Conservation (phyloP, 768 basidiomycete genomes). For the Suillus americanus region DNA sequence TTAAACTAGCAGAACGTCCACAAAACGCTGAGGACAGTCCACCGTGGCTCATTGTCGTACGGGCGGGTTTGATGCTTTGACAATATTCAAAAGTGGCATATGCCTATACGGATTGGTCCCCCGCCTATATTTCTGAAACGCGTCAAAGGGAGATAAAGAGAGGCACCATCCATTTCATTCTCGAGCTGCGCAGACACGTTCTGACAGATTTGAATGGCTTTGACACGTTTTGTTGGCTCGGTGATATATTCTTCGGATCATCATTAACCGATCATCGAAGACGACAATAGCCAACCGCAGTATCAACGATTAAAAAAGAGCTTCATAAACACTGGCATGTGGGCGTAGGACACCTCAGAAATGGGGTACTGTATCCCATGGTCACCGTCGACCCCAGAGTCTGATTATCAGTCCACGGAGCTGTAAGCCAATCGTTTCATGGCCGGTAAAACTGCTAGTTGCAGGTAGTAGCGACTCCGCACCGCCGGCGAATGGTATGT, state of each 20-base stretch:
- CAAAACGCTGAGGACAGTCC: neutral
- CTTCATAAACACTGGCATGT: neutral
- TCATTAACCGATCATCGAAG: neutral
- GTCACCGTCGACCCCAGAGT: neutral
- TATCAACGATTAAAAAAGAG: neutral
- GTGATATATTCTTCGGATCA: neutral
- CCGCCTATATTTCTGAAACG: neutral
- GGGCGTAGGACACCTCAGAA: neutral
- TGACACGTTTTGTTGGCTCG: neutral
- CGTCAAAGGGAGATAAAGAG: neutral
- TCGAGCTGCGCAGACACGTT: neutral
- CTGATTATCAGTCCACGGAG: neutral
- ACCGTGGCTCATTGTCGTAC: neutral
- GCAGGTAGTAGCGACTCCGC: neutral
- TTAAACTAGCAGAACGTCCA: neutral
- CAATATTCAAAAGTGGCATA: neutral
- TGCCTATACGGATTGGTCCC: too few relatives aligned
- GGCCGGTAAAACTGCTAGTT: neutral
- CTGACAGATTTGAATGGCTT: neutral
- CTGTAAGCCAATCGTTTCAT: neutral
- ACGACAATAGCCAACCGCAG: neutral
- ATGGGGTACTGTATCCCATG: neutral
- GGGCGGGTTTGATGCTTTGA: neutral
- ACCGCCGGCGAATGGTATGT: neutral
- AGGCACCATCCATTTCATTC: neutral